Percentiles rank a stretch among this genome's conserved stretches.
Evolutionary conservation across 441 rosid species (phyloP).

Genomic region (Capsella rubella): DNA sequence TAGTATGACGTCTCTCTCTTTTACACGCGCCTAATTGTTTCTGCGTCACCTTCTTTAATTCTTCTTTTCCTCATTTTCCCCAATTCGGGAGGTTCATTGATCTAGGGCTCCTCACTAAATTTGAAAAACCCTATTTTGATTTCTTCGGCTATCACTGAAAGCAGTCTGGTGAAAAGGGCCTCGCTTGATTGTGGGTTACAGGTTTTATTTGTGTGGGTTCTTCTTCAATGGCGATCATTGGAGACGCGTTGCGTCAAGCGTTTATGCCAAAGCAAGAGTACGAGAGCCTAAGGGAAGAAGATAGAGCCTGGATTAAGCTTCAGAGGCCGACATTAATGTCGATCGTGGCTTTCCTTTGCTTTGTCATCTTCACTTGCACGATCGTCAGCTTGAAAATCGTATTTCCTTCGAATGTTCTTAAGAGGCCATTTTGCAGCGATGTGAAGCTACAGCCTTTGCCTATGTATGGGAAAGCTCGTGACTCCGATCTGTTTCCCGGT

Average conservation of each 20-base stretch:
- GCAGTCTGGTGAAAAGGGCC: background rate
- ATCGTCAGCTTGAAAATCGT: constrained; percentile 76
- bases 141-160: background rate
- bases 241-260: constrained; percentile 87
- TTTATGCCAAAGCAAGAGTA: constrained; percentile 92
- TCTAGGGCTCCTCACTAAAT: constrained; percentile 17
- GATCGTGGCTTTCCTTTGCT: constrained; percentile 48
- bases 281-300: constrained; percentile 79
- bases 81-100: constrained; percentile 2
- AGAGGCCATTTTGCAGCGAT: constrained; percentile 77
- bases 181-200: background rate
- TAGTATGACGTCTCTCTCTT: background rate
- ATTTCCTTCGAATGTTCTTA: constrained; percentile 61
- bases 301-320: constrained; percentile 76
- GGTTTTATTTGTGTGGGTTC: background rate
- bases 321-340: constrained; percentile 59
- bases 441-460: constrained; percentile 65
- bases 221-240: constrained; percentile 67
- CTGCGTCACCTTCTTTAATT: constrained; percentile 1
- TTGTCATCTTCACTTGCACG: constrained; percentile 57
- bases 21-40: constrained; percentile 33
- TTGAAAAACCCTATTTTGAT: constrained; percentile 14
- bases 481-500: constrained; percentile 68
- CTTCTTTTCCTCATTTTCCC: constrained; percentile 2
- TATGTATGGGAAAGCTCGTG: constrained; percentile 57